Percentiles rank a stretch among this genome's conserved stretches.
phyloP scores from a whole-genome alignment of 495 filamentous ascomycete species.

The Mytilinidion resinicola region DNA sequence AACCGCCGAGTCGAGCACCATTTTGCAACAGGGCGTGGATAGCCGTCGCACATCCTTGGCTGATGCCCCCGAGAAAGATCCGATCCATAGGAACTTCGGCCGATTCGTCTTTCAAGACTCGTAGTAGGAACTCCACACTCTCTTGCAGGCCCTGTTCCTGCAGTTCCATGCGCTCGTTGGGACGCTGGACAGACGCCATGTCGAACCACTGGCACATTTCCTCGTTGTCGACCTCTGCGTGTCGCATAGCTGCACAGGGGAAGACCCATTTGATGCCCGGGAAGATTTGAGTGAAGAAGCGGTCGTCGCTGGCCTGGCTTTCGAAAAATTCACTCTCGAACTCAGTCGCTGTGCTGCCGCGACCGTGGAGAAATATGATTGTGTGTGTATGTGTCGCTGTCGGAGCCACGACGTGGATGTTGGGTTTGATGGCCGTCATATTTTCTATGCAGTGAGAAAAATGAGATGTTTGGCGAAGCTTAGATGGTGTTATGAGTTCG shows the following conservation, averaged over 20 bases:
- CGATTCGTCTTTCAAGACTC: constrained; percentile 14
- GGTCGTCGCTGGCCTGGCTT: constrained; percentile 20
- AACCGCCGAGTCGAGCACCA: constrained; percentile 13
- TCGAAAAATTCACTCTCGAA: constrained; percentile 27
- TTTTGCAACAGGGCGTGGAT: constrained; percentile 13
- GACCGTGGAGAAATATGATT: constrained; percentile 30
- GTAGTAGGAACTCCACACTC: constrained; percentile 1
- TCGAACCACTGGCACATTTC: constrained; percentile 30
- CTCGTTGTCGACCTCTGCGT: constrained; percentile 13
- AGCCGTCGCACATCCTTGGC: constrained; percentile 28
- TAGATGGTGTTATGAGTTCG: neutral
- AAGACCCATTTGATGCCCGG: constrained; percentile 26
- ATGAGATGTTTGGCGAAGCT: neutral
- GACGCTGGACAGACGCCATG: constrained; percentile 20
- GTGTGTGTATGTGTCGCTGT: constrained; percentile 22
- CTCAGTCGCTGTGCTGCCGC: constrained; percentile 22
- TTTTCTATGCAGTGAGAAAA: neutral
- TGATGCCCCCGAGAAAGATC: constrained; percentile 27
- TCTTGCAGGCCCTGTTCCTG: constrained; percentile 15
- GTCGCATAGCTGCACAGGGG: constrained; percentile 9
- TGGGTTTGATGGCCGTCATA: neutral
- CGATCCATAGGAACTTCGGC: constrained; percentile 5
- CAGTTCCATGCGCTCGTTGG: constrained; percentile 7
- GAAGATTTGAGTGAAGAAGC: constrained; percentile 19
- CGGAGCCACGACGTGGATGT: neutral